Evolutionary conservation across 2,329 filamentous ascomycete genomes (phyloP).

Genomic region (Aureobasidium namibiae): DNA sequence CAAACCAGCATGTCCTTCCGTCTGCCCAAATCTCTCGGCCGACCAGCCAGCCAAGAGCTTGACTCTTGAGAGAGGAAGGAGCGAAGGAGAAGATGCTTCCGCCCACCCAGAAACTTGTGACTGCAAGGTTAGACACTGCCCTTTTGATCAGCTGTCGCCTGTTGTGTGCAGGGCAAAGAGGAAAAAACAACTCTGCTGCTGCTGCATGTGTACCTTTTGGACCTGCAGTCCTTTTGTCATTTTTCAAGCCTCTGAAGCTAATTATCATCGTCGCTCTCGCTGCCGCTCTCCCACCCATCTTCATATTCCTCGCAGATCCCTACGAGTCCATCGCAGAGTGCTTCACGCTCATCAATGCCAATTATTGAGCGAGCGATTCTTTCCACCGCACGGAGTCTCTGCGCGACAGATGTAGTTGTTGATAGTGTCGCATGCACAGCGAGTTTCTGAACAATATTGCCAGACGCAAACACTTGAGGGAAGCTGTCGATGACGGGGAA

Average conservation of each 20-base stretch:
- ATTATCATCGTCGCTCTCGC: constrained; percentile 51
- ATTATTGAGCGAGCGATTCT: constrained; percentile 45
- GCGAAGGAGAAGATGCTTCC: background rate
- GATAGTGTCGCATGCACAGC: constrained; percentile 51
- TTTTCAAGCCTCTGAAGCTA: background rate
- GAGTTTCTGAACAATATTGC: constrained; percentile 32
- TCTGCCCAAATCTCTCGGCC: background rate
- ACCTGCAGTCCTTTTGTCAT: background rate
- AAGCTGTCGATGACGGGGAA: constrained; percentile 81
- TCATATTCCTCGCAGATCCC: constrained; percentile 82
- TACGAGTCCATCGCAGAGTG: constrained; percentile 69
- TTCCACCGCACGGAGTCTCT: constrained; percentile 58
- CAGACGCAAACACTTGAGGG: constrained; percentile 60
- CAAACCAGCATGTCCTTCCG: background rate
- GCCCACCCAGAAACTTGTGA: background rate
- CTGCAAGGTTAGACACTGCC: background rate
- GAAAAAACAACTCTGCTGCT: background rate
- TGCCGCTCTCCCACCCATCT: constrained; percentile 73
- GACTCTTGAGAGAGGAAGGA: constrained; percentile 1
- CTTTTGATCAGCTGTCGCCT: background rate
- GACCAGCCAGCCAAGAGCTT: background rate
- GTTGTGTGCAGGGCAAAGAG: background rate
- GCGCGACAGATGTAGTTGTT: constrained; percentile 65
- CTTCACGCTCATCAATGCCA: constrained; percentile 71
- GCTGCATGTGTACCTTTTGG: background rate